These are phyloP conservation scores for Brassica cretica DNA, from an alignment of 345 rosid species.

Conservation along the genomic window DNA sequence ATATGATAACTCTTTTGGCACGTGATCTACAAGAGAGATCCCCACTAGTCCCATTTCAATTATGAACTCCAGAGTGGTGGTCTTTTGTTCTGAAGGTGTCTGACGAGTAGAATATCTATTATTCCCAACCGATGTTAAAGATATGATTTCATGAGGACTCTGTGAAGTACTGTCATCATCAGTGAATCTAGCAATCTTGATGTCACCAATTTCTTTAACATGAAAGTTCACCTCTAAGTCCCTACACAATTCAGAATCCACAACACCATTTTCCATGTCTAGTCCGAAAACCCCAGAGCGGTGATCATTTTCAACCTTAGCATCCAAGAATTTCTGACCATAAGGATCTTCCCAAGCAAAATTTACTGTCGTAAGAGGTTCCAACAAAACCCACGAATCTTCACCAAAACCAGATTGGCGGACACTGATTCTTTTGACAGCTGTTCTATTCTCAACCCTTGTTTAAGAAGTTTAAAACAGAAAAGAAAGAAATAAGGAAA, in stretches of 20 bases:
- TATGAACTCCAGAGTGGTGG: conserved; percentile 69
- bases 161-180: conserved; percentile 44
- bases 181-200: conserved; percentile 69
- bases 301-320: conserved; percentile 51
- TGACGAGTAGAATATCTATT: conserved; percentile 48
- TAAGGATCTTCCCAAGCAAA: conserved; percentile 98
- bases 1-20: conserved; percentile 83
- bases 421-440: conserved; percentile 56
- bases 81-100: conserved; percentile 40
- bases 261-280: conserved; percentile 65
- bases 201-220: conserved; percentile 63
- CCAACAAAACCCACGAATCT: conserved; percentile 66
- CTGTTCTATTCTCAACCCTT: conserved; percentile 92
- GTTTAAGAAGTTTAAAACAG: conserved; percentile 21
- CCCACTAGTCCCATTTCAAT: conserved; percentile 91
- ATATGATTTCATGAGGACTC: conserved; percentile 46
- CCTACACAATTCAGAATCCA: conserved; percentile 44
- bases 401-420: conserved; percentile 92
- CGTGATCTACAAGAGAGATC: conserved; percentile 80
- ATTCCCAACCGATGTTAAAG: conserved; percentile 46
- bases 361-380: conserved; percentile 67
- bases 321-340: conserved; percentile 78
- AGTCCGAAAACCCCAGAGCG: conserved; percentile 49
- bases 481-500: conserved; percentile 21
- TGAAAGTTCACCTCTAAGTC: conserved; percentile 61